Conservation (phyloP, 805 yeast species). For the Metschnikowia gelsemii region DNA sequence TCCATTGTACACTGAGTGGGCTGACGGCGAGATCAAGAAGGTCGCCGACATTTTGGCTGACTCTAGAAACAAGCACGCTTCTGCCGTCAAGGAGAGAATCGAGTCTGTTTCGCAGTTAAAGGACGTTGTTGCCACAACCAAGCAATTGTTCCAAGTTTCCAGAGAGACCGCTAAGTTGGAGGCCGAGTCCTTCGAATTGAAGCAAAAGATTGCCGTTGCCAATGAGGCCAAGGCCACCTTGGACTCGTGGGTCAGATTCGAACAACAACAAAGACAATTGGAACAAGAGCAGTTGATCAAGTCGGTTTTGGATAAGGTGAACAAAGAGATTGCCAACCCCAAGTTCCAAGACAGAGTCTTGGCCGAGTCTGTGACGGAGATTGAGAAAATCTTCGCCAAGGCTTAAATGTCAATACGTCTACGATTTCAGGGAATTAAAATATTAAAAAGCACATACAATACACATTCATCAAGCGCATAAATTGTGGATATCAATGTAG, state of each 20-base stretch:
- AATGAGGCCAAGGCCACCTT: slow-evolving; percentile 90
- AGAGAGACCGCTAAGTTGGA: slow-evolving; percentile 96
- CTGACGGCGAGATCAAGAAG: slow-evolving; percentile 78
- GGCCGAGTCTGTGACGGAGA: slow-evolving; percentile 86
- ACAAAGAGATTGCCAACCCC: slow-evolving; percentile 77
- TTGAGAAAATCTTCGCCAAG: slow-evolving; percentile 77
- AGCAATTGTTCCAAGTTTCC: slow-evolving; percentile 87
- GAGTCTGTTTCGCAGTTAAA: slow-evolving; percentile 82
- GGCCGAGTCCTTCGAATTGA: slow-evolving; percentile 89
- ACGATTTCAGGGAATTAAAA: neutral
- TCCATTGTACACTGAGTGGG: slow-evolving; percentile 94
- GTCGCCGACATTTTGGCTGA: slow-evolving; percentile 79
- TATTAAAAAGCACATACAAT: slow-evolving; percentile 6
- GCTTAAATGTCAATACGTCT: slow-evolving; percentile 23
- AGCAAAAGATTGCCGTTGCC: slow-evolving; percentile 86
- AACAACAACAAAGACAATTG: slow-evolving; percentile 90
- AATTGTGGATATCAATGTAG: neutral
- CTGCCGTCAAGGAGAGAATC: slow-evolving; percentile 91
- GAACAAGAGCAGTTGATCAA: slow-evolving; percentile 92
- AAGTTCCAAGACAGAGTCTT: slow-evolving; percentile 92
- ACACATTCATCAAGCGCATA: slow-evolving; percentile 8
- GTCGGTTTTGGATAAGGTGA: slow-evolving; percentile 83
- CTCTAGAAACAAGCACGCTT: slow-evolving; percentile 86
- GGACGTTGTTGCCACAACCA: slow-evolving; percentile 89
- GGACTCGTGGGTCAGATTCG: slow-evolving; percentile 99